Evolutionary conservation across 169 alveolate species (phyloP).

Genomic region (Plasmodium adleri): DNA sequence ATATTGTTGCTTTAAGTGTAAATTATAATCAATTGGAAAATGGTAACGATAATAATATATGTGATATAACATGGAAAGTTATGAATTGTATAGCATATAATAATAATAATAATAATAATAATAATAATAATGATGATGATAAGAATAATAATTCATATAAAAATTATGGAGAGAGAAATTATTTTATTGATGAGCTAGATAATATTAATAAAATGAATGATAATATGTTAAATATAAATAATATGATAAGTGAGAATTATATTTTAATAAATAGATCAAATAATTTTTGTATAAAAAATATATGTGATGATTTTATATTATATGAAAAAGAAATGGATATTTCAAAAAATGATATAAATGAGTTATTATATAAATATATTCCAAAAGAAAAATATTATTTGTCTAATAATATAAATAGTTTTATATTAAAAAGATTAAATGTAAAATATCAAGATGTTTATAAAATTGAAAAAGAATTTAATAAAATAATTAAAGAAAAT

Average conservation of each 20-base stretch:
- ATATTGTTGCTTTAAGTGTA: conserved; percentile 55
- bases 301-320: conserved; percentile 59
- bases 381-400: background rate
- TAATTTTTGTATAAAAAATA: conserved; percentile 33
- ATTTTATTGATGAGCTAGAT: conserved; percentile 29
- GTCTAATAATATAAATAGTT: conserved; percentile 18
- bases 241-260: conserved; percentile 17
- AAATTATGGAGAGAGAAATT: conserved; percentile 8
- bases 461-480: conserved; percentile 15
- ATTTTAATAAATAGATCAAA: conserved; percentile 50
- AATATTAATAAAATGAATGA: conserved; percentile 22
- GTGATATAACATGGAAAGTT: conserved; percentile 25
- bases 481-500: conserved; percentile 12
- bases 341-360: conserved; percentile 13
- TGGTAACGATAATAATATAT: background rate
- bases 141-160: background rate
- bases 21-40: conserved; percentile 1
- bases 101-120: background rate
- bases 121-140: background rate
- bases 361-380: background rate
- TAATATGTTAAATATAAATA: conserved; percentile 23
- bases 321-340: background rate
- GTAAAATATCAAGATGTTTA: conserved; percentile 51
- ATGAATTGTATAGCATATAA: conserved; percentile 17
- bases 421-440: conserved; percentile 44